These are phyloP conservation scores for Mucor saturninus DNA, from an alignment of 371 early-diverging fungal genomes.

Conservation along the genomic window DNA sequence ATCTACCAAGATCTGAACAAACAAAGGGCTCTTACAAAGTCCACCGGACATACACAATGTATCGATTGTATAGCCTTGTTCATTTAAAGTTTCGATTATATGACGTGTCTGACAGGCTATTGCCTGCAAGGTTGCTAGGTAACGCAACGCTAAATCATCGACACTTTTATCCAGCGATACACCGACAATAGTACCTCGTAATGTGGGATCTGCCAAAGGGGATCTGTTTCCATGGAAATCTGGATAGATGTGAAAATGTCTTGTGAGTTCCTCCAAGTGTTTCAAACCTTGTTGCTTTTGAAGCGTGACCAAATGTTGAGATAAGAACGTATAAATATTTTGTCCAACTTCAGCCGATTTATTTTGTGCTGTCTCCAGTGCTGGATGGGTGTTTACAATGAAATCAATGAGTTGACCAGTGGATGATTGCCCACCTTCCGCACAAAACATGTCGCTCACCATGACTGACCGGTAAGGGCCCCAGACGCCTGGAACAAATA, in stretches of 20 bases:
- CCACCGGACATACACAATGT: constrained; percentile 75
- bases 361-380: constrained; percentile 41
- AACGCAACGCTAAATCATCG: constrained; percentile 62
- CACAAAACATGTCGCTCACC: constrained; percentile 63
- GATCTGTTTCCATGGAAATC: constrained; percentile 84
- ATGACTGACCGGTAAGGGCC: constrained; percentile 73
- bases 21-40: constrained; percentile 65
- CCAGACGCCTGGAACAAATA: constrained; percentile 66
- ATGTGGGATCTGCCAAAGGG: constrained; percentile 69
- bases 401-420: constrained; percentile 75
- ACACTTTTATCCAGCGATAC: constrained; percentile 59
- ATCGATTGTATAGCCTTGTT: constrained; percentile 61
- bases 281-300: constrained; percentile 28
- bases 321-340: constrained; percentile 57
- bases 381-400: constrained; percentile 63
- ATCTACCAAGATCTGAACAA: constrained; percentile 68
- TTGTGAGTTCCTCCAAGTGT: constrained; percentile 51
- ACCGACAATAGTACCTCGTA: constrained; percentile 70
- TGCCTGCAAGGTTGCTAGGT: constrained; percentile 68
- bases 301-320: constrained; percentile 43
- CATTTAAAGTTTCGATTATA: constrained; percentile 61
- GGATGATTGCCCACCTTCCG: constrained; percentile 79
- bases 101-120: constrained; percentile 69
- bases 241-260: constrained; percentile 68
- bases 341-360: constrained; percentile 22